Percentiles rank a stretch among this genome's conserved stretches.
Evolutionary conservation across 2,329 filamentous ascomycete genomes (phyloP).

Genomic region (Alternaria sp.): DNA sequence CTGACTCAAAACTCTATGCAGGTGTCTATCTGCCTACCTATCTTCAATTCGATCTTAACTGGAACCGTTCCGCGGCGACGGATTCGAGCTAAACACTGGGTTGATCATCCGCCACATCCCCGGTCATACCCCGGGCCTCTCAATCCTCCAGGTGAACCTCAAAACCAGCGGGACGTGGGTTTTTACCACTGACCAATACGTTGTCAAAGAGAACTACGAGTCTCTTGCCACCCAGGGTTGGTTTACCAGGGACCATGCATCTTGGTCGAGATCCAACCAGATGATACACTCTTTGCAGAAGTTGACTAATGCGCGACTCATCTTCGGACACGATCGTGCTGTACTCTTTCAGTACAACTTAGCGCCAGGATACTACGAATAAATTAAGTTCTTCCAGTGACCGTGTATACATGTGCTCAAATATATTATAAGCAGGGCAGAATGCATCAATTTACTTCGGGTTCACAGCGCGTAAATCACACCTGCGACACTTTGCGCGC

Average conservation of each 20-base stretch:
- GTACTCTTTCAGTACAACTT: neutral
- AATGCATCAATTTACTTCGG: neutral
- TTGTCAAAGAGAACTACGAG: constrained; percentile 46
- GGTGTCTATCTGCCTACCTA: too few species aligned
- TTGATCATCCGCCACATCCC: neutral
- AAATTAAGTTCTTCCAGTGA: neutral
- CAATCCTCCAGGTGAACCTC: constrained; percentile 47
- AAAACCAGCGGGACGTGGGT: constrained; percentile 44
- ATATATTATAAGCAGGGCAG: neutral
- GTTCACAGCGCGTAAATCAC: neutral
- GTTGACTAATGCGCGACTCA: constrained; percentile 29
- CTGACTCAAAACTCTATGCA: too few species aligned
- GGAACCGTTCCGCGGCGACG: neutral
- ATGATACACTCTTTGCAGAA: constrained; percentile 36
- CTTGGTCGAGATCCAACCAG: constrained; percentile 36
- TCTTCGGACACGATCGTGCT: constrained; percentile 39
- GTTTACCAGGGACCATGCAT: constrained; percentile 46
- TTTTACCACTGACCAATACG: constrained; percentile 48
- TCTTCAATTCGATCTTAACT: too few species aligned
- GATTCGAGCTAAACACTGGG: neutral
- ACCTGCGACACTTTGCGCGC: neutral
- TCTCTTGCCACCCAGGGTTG: constrained; percentile 44
- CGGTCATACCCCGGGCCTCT: constrained; percentile 29
- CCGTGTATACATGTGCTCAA: neutral
- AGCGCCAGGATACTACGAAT: constrained; percentile 1